Base-by-base conservation (phyloP, 1,284 basidiomycete species). In the Microbotryum scabiosae region DNA sequence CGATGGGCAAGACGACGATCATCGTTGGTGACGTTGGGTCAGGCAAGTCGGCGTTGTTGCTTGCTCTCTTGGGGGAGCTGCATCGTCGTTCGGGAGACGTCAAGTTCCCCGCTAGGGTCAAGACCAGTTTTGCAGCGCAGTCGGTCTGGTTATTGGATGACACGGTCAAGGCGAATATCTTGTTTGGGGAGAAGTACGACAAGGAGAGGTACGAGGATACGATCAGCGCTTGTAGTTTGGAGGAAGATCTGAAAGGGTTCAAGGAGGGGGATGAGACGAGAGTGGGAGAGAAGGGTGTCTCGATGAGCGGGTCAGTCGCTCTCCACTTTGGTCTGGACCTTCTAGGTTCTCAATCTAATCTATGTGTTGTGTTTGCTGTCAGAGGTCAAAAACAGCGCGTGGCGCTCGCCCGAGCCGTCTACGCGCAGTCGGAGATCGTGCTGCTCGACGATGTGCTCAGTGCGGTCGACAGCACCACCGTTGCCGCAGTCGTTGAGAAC, bases 311-410 rank as follows among this genome's bases (percentile, higher is more conserved):
- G 65, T 66, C 5, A 12, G 64, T 60, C 12, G 12, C 18, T 46
- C 25, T 23, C 14, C 4, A 2, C 10, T 16, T 2, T 18, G n/a
- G 5, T n/a, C 4, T 32, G n/a, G 14, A 2, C 6, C 4, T 21
- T 23, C 30, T 50, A 26, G 47, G 10, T 7, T 2, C 4, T 18
- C 12, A 2, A 16, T 26, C 23, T 25, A 81, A 41, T 6, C 1
- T 16, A 5, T 18, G 36, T 41, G 4, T 41, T 90, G 14, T 90
- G 14, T 90, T 90, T 73, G 75, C 90, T 32, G 88, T 86, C 41
- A 65, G 66, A 4, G 94, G 94, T 32, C 94, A 98, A 75, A 97
- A 97, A 72, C 91, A 92, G 45, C 81, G 94, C 78, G 88, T 90
- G 51, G 86, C 90, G 0, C 80, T 94, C 9, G 93, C 93, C 30